Evolutionary conservation across 225 moss, liverwort and hornwort genomes (phyloP), one percentile per base, ranked within the genome.

Genomic region (Marchantia polymorpha): DNA sequence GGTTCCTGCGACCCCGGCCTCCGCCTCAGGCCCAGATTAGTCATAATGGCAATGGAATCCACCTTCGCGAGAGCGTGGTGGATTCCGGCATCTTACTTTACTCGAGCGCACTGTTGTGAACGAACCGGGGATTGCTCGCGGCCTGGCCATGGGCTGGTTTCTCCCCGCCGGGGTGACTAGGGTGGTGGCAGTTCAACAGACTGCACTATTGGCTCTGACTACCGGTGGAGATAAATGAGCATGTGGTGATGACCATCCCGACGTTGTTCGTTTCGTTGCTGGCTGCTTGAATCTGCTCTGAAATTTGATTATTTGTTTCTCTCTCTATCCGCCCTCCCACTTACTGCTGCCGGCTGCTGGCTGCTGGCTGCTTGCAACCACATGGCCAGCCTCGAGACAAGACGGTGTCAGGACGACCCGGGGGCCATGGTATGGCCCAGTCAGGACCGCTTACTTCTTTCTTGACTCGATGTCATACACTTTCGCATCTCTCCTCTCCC

Each of bases 141-240:
- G 12, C 13, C n/a, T 10, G 67, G 14, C 67, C 67, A 23, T 19
- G 56, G 56, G 1, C 19, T 12, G 1, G 11, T 13, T 67, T 30
- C 29, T 67, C 26, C 29, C 13, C 4, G 31, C 56, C 56, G 14
- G 56, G 56, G 56, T 56, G 56, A 56, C 56, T 13, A 19, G 9
- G 9, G 56, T 56, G 56, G 56, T 56, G 56, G 19, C 67, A 4
- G 25, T 26, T 30, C 10, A 67, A 17, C 29, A 67, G 67, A 67
- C 67, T 67, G 13, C 67, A 67, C 30, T 67, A 67, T 26, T 67
- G 67, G 29, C 15, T 15, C 67, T 67, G 67, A 67, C 67, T 25
- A 5, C 67, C 29, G 30, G 10, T 66, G 31, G 3, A 29, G 67
- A 67, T 56, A 56, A 56, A 56, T 27, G 8, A 67, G 67, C 67